Base-by-base conservation (phyloP, 768 basidiomycete genomes). In the Pholiota conissans region DNA sequence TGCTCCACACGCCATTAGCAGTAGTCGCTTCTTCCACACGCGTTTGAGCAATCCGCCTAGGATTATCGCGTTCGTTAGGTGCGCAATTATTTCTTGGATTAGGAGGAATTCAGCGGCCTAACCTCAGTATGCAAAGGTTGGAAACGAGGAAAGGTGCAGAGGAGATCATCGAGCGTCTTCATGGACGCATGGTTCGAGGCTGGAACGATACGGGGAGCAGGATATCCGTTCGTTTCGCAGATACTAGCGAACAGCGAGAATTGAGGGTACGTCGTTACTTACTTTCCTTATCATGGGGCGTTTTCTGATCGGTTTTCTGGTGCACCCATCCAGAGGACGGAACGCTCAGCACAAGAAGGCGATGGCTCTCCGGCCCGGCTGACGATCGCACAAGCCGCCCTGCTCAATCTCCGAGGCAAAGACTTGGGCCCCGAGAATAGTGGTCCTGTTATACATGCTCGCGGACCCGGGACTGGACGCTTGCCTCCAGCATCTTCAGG, bases 151-250 rank as follows among this genome's bases (percentile, higher is more conserved):
- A 62, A 0, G 90, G 89, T 0, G 91, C 90, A 2, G 87, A 91
- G 64, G 89, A 92, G 56, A 80, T 89, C 53, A 84, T 91, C 39
- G 88, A 91, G 58, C 81, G 86, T 27, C 76, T 93, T 27, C 90
- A 93, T 67, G 91, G 91, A 5, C 79, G 88, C 8, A 85, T 90
- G 82, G 87, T 93, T 7, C 79, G 89, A 39, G 91, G 91, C 10
- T 88, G 84, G 85, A 82, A 89, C 59, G 90, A 92, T 59, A 69
- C 82, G 10, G 90, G 90, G 14, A 86, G 88, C 65, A 73, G 90
- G 49, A 90, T 92, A 55, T 89, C 87, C 5, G 90, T 91, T 16
- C 77, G 90, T 34, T 91, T 91, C 65, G 90, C 90, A 13, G 90
- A 92, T 66, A 90, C 86, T 8, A 75, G 79, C 10, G 90, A 91